phyloP scores from a whole-genome alignment of 257 asterid species.

The Coffea canephora region DNA sequence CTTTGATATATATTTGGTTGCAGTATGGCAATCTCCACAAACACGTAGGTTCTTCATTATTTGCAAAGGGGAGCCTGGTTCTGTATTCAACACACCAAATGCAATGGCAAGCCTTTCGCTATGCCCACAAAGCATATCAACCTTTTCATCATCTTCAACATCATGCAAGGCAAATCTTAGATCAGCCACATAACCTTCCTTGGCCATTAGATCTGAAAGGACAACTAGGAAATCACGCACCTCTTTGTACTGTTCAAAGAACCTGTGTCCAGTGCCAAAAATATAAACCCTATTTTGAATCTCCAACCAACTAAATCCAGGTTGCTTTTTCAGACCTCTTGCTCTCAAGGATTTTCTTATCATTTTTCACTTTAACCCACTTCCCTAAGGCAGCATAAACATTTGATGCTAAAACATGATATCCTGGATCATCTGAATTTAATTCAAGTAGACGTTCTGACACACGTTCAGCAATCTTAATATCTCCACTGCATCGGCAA shows the following conservation, averaged over 20 bases:
- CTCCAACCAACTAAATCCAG: conserved; percentile 82
- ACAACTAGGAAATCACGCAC: conserved; percentile 37
- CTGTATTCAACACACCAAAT: conserved; percentile 52
- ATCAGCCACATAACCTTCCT: conserved; percentile 62
- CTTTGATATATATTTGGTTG: conserved; percentile 53
- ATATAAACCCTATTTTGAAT: conserved; percentile 42
- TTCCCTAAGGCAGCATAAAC: conserved; percentile 61
- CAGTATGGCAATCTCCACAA: conserved; percentile 69
- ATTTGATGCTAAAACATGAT: conserved; percentile 70
- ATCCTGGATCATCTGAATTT: conserved; percentile 63
- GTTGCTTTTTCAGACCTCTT: conserved; percentile 60
- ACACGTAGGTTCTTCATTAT: conserved; percentile 64
- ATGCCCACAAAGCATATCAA: conserved; percentile 51
- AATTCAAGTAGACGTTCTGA: conserved; percentile 39
- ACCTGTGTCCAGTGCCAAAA: conserved; percentile 47
- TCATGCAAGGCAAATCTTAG: conserved; percentile 48
- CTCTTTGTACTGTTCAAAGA: conserved; percentile 41
- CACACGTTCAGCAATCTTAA: conserved; percentile 52
- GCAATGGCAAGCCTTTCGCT: conserved; percentile 68
- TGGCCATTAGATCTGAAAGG: conserved; percentile 46
- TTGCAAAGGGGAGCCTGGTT: conserved; percentile 49
- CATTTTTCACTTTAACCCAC: conserved; percentile 63
- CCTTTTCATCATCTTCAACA: conserved; percentile 54
- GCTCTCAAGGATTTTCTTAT: conserved; percentile 51
- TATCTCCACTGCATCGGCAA: conserved; percentile 56